phyloP scores from a whole-genome alignment of 441 rosid genomes.

The Cnidoscolus chayamansa region DNA sequence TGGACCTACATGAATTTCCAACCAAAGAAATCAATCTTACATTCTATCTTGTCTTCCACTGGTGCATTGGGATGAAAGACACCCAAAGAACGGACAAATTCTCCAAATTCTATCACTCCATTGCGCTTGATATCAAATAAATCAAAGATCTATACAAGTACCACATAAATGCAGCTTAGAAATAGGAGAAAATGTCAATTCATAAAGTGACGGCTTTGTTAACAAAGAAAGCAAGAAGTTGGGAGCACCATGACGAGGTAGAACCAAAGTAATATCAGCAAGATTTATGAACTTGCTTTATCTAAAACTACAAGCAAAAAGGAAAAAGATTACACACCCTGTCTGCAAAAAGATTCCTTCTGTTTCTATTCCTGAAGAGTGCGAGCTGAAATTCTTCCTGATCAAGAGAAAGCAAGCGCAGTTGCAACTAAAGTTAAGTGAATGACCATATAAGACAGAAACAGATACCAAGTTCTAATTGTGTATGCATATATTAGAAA shows the following conservation, averaged over 20 bases:
- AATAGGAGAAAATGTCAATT: background rate
- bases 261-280: background rate
- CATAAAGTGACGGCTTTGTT: background rate
- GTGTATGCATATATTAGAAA: no score
- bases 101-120: slow-evolving; percentile 88
- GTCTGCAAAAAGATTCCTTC: slow-evolving; percentile 74
- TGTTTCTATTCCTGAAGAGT: slow-evolving; percentile 66
- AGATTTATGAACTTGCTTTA: background rate
- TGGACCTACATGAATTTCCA: background rate
- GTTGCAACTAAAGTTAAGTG: slow-evolving; percentile 6
- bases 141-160: slow-evolving; percentile 57
- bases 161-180: slow-evolving; percentile 15
- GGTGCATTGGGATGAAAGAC: slow-evolving; percentile 77
- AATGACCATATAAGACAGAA: background rate
- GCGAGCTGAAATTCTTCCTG: slow-evolving; percentile 94
- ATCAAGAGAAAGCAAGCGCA: slow-evolving; percentile 16
- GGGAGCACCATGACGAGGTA: background rate
- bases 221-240: background rate
- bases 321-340: slow-evolving; percentile 43
- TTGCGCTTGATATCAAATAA: slow-evolving; percentile 83
- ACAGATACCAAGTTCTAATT: background rate
- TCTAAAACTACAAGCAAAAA: no score
- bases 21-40: slow-evolving; percentile 35
- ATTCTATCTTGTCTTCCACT: slow-evolving; percentile 55
- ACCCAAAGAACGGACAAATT: slow-evolving; percentile 77